Conservation (phyloP, 139 green algal genomes). For the Asterochloris sp. region DNA sequence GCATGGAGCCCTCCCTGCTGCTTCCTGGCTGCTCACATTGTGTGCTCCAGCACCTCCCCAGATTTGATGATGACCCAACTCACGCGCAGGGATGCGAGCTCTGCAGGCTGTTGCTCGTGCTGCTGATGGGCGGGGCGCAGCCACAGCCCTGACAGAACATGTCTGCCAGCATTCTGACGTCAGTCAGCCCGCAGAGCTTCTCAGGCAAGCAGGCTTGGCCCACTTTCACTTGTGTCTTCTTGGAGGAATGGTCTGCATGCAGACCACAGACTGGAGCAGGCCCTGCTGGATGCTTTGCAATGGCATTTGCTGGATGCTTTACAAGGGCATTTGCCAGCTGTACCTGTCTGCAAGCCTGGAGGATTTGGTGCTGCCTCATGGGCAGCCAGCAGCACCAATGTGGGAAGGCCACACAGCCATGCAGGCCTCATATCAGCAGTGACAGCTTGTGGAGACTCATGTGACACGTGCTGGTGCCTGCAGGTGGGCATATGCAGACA, state of each 20-base stretch:
- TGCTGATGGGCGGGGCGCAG: slow-evolving; percentile 11
- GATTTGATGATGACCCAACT: neutral
- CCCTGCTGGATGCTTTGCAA: neutral
- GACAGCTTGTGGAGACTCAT: neutral
- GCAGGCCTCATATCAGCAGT: neutral
- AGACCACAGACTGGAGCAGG: no score
- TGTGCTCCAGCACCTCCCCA: neutral
- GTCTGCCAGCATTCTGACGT: neutral
- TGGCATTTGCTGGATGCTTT: neutral
- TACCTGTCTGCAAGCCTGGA: no score
- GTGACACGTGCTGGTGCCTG: neutral
- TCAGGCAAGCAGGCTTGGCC: neutral
- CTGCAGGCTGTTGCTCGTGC: slow-evolving; percentile 14
- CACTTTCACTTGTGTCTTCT: neutral
- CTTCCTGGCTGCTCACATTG: neutral
- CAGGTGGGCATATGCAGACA: slow-evolving; percentile 29
- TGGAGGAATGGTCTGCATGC: neutral
- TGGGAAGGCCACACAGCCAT: neutral
- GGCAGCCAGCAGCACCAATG: neutral
- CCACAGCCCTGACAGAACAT: neutral
- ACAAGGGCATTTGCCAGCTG: neutral
- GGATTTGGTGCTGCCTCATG: neutral
- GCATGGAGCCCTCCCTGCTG: neutral
- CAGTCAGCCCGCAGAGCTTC: slow-evolving; percentile 1
- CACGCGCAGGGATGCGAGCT: slow-evolving; percentile 2